These are phyloP conservation scores for Biscogniauxia sp. DNA, from an alignment of 2,329 filamentous ascomycete species.

Conservation along the genomic window DNA sequence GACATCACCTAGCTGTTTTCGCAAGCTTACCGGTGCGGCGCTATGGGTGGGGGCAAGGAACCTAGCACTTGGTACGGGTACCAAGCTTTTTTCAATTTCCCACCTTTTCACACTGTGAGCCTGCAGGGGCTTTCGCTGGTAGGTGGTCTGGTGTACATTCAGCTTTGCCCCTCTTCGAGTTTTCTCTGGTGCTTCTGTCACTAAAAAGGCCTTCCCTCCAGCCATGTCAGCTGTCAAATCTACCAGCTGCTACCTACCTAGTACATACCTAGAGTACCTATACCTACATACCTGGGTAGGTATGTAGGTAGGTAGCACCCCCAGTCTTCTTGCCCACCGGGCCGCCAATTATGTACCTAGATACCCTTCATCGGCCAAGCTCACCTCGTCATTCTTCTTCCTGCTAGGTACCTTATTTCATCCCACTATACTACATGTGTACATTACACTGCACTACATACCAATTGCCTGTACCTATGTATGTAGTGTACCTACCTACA, in stretches of 20 bases:
- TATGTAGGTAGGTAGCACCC: too few species aligned
- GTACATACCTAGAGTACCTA: too few species aligned
- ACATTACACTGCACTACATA: too few species aligned
- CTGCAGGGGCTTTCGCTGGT: not conserved
- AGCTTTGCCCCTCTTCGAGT: not conserved
- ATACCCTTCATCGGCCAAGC: not conserved
- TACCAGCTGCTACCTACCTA: not conserved
- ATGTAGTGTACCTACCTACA: too few species aligned
- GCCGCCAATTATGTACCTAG: not conserved
- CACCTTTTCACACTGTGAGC: not conserved
- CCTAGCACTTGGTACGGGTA: not conserved
- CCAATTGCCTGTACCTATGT: not conserved
- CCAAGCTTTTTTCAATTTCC: not conserved
- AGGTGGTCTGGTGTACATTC: too few species aligned
- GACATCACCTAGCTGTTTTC: conserved; percentile 16
- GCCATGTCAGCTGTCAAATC: not conserved
- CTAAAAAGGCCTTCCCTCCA: not conserved
- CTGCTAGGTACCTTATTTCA: not conserved
- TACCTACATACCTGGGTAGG: too few species aligned
- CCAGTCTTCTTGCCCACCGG: not conserved
- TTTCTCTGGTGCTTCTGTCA: not conserved
- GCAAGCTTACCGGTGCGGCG: conserved; percentile 1
- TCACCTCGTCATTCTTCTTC: not conserved
- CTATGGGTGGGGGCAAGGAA: not conserved
- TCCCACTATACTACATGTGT: too few species aligned